phyloP scores from a whole-genome alignment of 2,329 filamentous ascomycete genomes.

The Exophiala bonariae region DNA sequence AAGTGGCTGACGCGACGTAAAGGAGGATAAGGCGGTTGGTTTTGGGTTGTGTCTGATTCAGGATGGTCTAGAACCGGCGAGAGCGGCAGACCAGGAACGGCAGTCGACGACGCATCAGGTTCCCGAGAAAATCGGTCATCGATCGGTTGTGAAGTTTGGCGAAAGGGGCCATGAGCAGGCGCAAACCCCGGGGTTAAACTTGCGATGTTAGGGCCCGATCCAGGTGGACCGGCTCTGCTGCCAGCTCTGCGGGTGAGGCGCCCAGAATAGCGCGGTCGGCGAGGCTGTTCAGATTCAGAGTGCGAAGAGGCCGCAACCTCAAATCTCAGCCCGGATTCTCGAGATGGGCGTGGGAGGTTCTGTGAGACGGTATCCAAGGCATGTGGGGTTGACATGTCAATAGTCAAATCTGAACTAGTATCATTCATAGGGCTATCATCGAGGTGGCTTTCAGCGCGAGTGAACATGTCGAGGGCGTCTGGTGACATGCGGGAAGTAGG shows the following conservation, averaged over 20 bases:
- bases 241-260: not conserved
- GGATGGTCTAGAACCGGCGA: too few species aligned
- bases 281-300: slow-evolving; percentile 12
- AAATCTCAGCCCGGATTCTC: slow-evolving; percentile 35
- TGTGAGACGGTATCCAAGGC: slow-evolving; percentile 20
- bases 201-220: slow-evolving; percentile 11
- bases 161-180: slow-evolving; percentile 35
- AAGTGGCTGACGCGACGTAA: slow-evolving; percentile 36
- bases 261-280: slow-evolving; percentile 5
- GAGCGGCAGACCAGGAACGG: slow-evolving; percentile 5
- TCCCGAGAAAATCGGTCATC: not conserved
- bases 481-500: slow-evolving; percentile 3
- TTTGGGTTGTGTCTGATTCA: too few species aligned
- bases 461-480: slow-evolving; percentile 12
- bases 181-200: slow-evolving; percentile 43
- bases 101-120: slow-evolving; percentile 8
- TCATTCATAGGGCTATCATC: slow-evolving; percentile 1
- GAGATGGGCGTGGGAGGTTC: slow-evolving; percentile 35
- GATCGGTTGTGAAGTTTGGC: slow-evolving; percentile 2
- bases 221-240: slow-evolving; percentile 8
- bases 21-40: slow-evolving; percentile 22
- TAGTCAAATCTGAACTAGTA: slow-evolving; percentile 3
- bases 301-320: slow-evolving; percentile 25
- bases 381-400: slow-evolving; percentile 7
- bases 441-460: not conserved